A percentile compares a stretch with the other conserved stretches of the same genome.
phyloP scores from a whole-genome alignment of 768 basidiomycete genomes.

The Boletus rubropictus region DNA sequence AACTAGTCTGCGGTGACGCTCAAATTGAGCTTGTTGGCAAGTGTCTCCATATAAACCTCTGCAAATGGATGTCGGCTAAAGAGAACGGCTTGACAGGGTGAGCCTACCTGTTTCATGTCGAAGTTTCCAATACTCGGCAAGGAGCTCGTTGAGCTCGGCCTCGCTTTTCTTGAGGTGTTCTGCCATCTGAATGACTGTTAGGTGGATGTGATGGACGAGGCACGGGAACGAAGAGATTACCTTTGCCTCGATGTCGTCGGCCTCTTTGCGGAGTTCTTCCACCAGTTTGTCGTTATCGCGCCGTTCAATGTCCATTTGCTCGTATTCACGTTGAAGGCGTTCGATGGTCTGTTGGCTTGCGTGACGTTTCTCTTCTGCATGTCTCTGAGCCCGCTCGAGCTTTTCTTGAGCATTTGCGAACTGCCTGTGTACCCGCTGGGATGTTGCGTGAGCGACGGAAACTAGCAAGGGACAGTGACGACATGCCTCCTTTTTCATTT shows the following conservation, averaged over 20 bases:
- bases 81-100: background rate
- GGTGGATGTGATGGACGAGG: background rate
- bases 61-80: conserved; percentile 5
- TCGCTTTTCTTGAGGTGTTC: conserved; percentile 74
- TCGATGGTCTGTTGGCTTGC: conserved; percentile 72
- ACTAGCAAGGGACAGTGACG: background rate
- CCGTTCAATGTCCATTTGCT: conserved; percentile 70
- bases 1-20: conserved; percentile 30
- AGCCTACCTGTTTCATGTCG: conserved; percentile 65
- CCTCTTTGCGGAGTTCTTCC: conserved; percentile 69
- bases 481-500: conserved; percentile 61
- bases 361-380: conserved; percentile 72
- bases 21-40: conserved; percentile 76
- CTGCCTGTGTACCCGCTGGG: conserved; percentile 76
- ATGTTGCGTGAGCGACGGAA: background rate
- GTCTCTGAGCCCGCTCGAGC: conserved; percentile 69
- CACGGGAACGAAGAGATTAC: conserved; percentile 29
- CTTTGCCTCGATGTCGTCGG: conserved; percentile 61
- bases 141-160: conserved; percentile 70
- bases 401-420: conserved; percentile 78
- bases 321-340: conserved; percentile 71
- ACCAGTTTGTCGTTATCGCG: conserved; percentile 74
- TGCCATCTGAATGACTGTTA: conserved; percentile 49
- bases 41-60: conserved; percentile 86
- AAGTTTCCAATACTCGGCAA: conserved; percentile 79